Evolutionary conservation across 2,329 filamentous ascomycete species (phyloP), one percentile per base, ranked within the genome.

Genomic region (Fusarium palustre): DNA sequence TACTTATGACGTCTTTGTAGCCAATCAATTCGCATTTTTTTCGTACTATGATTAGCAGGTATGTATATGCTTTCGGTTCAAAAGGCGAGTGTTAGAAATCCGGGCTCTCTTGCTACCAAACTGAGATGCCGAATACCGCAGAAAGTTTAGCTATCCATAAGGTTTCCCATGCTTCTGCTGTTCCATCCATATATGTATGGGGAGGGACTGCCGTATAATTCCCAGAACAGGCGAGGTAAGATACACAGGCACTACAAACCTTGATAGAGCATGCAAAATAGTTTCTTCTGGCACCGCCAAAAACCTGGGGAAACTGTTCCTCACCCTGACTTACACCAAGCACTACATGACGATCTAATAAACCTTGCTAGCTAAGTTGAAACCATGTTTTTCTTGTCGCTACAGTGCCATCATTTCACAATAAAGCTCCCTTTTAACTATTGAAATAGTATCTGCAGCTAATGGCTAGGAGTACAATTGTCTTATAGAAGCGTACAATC

Each of bases 121-220:
- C 79, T 82, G 79, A 83, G 78, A 79, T 82, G 75, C 83, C 82
- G 82, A 79, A 76, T 64, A 28, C 58, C 47, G 55, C 38, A 34
- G 46, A 39, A 22, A 33, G 11, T 20, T 28, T 20, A 38, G 18
- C 9, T 36, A 36, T 36, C 34, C 34, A n/a, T 18, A n/a, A 36
- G 13, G 31, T 16, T 24, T 10, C 12, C 28, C 28, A 30, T 20
- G 15, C 24, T 42, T 42, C n/a, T 22, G 20, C 11, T 22, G 13
- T 39, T 22, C 38, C 20, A 22, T 39, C 33, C 33, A 34, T 18
- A 39, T 22, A n/a, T 22, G 20, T 22, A 20, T 20, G 13, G 18
- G 34, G 16, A 36, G 16, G 16, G 34, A 36, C 34, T 20, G n/a
- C 9, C 28, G 28, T 30, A 10, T 11, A 30, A 30, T 30, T 30